Evolutionary conservation across 2,329 filamentous ascomycete genomes (phyloP), one percentile per base, ranked within the genome.

Genomic region (Fusarium albidum): DNA sequence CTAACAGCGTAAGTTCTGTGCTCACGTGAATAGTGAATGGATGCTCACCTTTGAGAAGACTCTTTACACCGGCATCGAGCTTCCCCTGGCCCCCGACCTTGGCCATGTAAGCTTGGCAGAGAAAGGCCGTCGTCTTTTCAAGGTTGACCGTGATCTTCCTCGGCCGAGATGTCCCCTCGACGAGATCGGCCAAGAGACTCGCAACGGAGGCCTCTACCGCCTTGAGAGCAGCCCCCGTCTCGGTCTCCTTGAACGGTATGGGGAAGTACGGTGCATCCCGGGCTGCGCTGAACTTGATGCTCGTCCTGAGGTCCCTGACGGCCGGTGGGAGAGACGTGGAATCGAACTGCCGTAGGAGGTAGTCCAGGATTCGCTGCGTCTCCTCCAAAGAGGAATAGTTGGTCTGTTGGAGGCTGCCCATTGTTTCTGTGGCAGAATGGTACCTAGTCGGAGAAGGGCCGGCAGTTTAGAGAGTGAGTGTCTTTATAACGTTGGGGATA

Each of bases 161-260:
- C 1, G 51, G 25, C 9, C 46, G 41, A 4, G 44, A 21, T n/a
- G 28, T 31, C 0, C 61, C 65, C 2, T 61, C 47, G 13, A 59
- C 66, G 1, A 64, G 55, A 33, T 69, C 67, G 1, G 71, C 72
- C 6, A 76, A 58, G 0, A 72, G 55, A 3, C 66, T 63, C 0
- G 72, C 74, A 3, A 75, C 46, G 2, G 59, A 66, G 6, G 65
- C 74, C 26, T 80, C 78, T 5, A 80, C 61, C 0, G 75, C 76
- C 50, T 79, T 80, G 14, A 79, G 58, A 1, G 77, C 77, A 7
- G 75, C 75, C 2, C 69, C 67, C 4, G 75, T 69, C 52, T 80
- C 77, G 0, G 76, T 78, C 58, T 80, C 77, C 39, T 79, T 79
- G 63, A 79, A 77, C 0, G 77, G 77, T 11, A 77, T 78, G 0